These are phyloP conservation scores for Tricholoma sp. DNA, from an alignment of 768 basidiomycete genomes.

Conservation along the genomic window DNA sequence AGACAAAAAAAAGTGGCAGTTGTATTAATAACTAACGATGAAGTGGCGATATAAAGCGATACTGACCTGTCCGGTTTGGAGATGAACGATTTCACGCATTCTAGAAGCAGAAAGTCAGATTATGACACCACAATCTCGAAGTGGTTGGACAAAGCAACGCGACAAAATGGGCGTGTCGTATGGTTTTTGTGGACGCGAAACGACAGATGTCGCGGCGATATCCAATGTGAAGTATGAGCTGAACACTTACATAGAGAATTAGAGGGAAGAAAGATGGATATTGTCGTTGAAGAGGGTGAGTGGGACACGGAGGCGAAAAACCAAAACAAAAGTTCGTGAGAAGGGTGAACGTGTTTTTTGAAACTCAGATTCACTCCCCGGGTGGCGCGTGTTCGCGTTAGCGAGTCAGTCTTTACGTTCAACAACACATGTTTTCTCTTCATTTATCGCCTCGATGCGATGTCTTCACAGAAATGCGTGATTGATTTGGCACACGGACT, in stretches of 20 bases:
- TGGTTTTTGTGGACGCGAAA: slow-evolving; percentile 13
- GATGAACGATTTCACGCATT: slow-evolving; percentile 99
- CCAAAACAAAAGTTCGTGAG: slow-evolving; percentile 29
- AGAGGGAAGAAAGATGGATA: slow-evolving; percentile 28
- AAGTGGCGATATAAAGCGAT: slow-evolving; percentile 1
- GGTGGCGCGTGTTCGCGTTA: slow-evolving; percentile 15
- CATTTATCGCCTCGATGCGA: background rate
- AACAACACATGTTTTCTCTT: slow-evolving; percentile 1
- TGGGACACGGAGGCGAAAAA: slow-evolving; percentile 43
- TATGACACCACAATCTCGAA: slow-evolving; percentile 21
- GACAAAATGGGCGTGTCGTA: slow-evolving; percentile 27
- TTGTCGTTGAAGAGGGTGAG: slow-evolving; percentile 39
- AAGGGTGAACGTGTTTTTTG: slow-evolving; percentile 36
- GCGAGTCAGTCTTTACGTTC: background rate
- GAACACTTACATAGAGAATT: slow-evolving; percentile 38
- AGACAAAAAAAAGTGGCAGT: slow-evolving; percentile 21
- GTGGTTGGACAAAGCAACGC: slow-evolving; percentile 45
- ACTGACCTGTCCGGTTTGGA: slow-evolving; percentile 95
- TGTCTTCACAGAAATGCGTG: background rate
- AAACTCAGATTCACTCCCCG: slow-evolving; percentile 42
- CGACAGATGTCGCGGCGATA: slow-evolving; percentile 6
- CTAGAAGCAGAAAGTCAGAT: slow-evolving; percentile 40
- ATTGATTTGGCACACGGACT: background rate
- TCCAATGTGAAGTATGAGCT: background rate
- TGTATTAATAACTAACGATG: slow-evolving; percentile 19